phyloP scores from a whole-genome alignment of 371 early-diverging fungal genomes.

The Capniomyces stellatus region DNA sequence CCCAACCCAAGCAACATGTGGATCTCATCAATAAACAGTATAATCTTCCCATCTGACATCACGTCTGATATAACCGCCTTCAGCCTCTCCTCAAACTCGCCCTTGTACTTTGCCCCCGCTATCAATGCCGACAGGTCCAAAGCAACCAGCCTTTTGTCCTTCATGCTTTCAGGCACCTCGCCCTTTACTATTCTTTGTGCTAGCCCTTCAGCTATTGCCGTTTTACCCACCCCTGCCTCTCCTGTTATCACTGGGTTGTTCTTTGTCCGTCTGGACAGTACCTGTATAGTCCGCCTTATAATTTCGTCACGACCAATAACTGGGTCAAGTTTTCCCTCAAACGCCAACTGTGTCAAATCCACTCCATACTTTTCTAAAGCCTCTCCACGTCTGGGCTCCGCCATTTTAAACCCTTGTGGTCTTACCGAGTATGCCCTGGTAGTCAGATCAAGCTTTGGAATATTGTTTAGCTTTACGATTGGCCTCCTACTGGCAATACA shows the following conservation, averaged over 20 bases:
- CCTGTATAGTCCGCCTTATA: slow-evolving; percentile 51
- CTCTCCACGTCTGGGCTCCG: slow-evolving; percentile 23
- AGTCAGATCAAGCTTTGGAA: too few relatives aligned
- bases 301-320: slow-evolving; percentile 65
- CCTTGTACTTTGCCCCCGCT: slow-evolving; percentile 83
- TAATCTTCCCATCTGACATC: slow-evolving; percentile 73
- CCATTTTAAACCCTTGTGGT: slow-evolving; percentile 23
- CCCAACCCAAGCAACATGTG: slow-evolving; percentile 90
- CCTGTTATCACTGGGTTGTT: slow-evolving; percentile 85
- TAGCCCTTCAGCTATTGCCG: slow-evolving; percentile 88
- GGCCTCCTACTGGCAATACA: too few relatives aligned
- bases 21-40: slow-evolving; percentile 99
- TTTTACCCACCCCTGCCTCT: slow-evolving; percentile 90
- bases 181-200: slow-evolving; percentile 92
- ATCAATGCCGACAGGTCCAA: slow-evolving; percentile 94
- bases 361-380: slow-evolving; percentile 88
- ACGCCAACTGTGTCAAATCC: slow-evolving; percentile 45
- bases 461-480: too few relatives aligned
- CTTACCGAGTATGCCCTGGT: slow-evolving; percentile 21
- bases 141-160: slow-evolving; percentile 64
- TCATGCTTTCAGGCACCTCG: slow-evolving; percentile 80
- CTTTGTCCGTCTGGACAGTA: slow-evolving; percentile 71
- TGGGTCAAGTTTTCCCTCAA: slow-evolving; percentile 56
- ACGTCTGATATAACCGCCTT: slow-evolving; percentile 95
- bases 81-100: slow-evolving; percentile 98